A percentile compares a stretch with the other conserved stretches of the same genome.
Evolutionary conservation across 164 flowering plant species (phyloP).

Genomic region (Dillenia suffruticosa): DNA sequence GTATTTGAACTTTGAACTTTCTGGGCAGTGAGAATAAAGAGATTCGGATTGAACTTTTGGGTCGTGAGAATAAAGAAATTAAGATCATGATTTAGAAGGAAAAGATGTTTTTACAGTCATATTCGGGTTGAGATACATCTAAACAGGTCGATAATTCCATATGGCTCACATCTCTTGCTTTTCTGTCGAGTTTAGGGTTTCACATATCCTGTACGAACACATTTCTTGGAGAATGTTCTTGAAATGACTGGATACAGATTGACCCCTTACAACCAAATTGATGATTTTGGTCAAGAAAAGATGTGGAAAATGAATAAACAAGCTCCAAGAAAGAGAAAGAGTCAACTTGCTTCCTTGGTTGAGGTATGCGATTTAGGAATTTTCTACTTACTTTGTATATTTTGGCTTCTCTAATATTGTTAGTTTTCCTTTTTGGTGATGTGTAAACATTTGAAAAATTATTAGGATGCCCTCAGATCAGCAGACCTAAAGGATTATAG

Average conservation of each 20-base stretch:
- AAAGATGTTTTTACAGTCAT: too few species aligned
- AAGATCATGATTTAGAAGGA: too few species aligned
- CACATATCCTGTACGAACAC: slow-evolving; percentile 76
- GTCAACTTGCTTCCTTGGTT: slow-evolving; percentile 83
- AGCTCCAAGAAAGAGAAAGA: slow-evolving; percentile 80
- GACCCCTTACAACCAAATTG: slow-evolving; percentile 80
- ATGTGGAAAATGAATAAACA: slow-evolving; percentile 85
- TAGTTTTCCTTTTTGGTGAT: not conserved
- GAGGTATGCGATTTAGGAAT: slow-evolving; percentile 45
- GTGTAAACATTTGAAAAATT: slow-evolving; percentile 4
- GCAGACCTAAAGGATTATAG: slow-evolving; percentile 62
- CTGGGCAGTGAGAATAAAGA: too few species aligned
- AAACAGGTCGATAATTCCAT: not conserved
- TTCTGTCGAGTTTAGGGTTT: slow-evolving; percentile 59
- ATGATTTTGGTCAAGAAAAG: slow-evolving; percentile 92
- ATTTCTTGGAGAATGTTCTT: slow-evolving; percentile 78
- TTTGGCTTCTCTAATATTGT: slow-evolving; percentile 1
- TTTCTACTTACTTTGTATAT: not conserved
- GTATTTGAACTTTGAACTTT: too few species aligned
- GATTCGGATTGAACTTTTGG: too few species aligned
- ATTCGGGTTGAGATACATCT: not conserved
- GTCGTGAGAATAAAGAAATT: too few species aligned
- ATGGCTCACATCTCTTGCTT: slow-evolving; percentile 5
- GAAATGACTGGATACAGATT: slow-evolving; percentile 83
- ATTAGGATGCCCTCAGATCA: slow-evolving; percentile 71